A percentile compares a stretch with the other conserved stretches of the same genome.
Evolutionary conservation across 176 grass and related monocot genomes (phyloP).

Genomic region (Sorghum bicolor): DNA sequence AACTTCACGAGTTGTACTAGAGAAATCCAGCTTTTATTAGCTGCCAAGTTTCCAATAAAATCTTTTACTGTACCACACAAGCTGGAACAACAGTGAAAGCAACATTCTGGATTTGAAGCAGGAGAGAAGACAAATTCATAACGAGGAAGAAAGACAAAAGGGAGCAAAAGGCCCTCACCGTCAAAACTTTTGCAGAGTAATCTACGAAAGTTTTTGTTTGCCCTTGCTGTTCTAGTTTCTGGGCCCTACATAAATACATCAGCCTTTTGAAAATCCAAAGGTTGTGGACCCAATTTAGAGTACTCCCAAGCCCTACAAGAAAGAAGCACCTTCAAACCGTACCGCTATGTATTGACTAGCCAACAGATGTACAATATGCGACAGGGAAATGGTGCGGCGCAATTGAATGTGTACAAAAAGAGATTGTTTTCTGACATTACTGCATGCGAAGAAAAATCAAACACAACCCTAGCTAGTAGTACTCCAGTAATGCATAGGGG

Average conservation of each 20-base stretch:
- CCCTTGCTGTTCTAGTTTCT: background rate
- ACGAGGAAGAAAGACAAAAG: background rate
- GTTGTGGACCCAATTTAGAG: background rate
- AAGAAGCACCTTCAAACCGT: constrained; percentile 6
- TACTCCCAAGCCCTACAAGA: constrained; percentile 14
- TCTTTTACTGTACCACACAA: background rate
- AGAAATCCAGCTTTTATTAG: background rate
- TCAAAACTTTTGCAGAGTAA: background rate
- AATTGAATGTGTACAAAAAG: constrained; percentile 10
- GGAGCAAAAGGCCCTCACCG: background rate
- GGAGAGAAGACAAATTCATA: too few relatives aligned
- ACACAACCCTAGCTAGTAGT: background rate
- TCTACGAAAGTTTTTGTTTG: background rate
- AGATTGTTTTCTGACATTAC: background rate
- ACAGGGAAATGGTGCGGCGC: background rate
- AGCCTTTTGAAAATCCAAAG: background rate
- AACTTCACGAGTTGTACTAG: too few relatives aligned
- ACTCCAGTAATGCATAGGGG: background rate
- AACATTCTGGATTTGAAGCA: background rate
- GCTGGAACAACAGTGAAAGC: background rate
- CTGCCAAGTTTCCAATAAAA: background rate
- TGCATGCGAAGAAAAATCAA: background rate
- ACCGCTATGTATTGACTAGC: constrained; percentile 6
- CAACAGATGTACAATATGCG: background rate
- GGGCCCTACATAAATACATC: background rate